Percentiles rank a stretch among this genome's conserved stretches.
phyloP scores from a whole-genome alignment of 2,329 filamentous ascomycete species.

The Emergomyces orientalis region DNA sequence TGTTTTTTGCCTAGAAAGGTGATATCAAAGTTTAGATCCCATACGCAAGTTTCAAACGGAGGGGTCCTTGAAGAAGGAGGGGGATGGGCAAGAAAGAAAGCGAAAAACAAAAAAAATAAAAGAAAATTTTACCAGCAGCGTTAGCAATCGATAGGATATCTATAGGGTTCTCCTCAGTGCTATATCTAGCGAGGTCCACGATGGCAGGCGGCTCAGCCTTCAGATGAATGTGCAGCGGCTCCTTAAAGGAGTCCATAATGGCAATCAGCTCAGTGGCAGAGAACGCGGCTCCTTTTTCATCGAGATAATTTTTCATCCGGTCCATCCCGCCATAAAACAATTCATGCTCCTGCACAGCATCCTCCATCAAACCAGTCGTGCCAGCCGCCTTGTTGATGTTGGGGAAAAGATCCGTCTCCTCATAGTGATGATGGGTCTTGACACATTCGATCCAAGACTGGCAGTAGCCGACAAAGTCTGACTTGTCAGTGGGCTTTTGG shows the following conservation, averaged over 20 bases:
- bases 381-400: not conserved
- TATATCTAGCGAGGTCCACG: not conserved
- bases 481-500: not conserved
- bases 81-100: too few species aligned
- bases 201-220: not conserved
- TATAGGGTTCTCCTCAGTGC: not conserved
- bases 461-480: not conserved
- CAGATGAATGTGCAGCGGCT: not conserved
- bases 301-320: not conserved
- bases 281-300: not conserved
- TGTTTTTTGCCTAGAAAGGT: not conserved
- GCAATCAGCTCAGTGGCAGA: not conserved
- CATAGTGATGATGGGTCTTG: not conserved
- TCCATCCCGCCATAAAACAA: not conserved
- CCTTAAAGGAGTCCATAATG: not conserved
- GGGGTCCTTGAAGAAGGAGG: not conserved
- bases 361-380: not conserved
- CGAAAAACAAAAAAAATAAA: too few species aligned
- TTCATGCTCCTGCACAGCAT: not conserved
- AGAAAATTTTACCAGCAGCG: not conserved
- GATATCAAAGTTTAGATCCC: not conserved
- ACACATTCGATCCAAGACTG: not conserved
- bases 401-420: not conserved
- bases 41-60: not conserved
- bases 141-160: not conserved